Evolutionary conservation across 129 eudicot species (phyloP).

Genomic region (Scalesia atractyloides): DNA sequence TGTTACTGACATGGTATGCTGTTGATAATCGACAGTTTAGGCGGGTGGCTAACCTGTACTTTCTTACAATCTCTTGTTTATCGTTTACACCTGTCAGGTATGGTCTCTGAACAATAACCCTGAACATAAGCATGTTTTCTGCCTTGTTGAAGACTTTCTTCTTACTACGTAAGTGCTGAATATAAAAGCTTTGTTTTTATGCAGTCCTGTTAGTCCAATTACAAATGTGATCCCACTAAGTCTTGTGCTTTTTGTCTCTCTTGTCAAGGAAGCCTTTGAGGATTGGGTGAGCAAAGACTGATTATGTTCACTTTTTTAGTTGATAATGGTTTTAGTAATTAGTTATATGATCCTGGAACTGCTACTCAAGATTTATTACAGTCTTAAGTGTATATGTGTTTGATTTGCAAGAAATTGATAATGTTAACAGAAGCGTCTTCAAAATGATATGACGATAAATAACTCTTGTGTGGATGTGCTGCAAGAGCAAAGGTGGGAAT

Average conservation of each 20-base stretch:
- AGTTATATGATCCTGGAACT: conserved; percentile 6
- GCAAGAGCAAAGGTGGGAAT: conserved; percentile 76
- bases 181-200: conserved; percentile 35
- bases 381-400: neutral
- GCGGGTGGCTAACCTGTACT: conserved; percentile 97
- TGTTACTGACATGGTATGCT: conserved; percentile 25
- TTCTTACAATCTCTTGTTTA: conserved; percentile 87
- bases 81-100: conserved; percentile 98
- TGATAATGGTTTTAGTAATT: conserved; percentile 9
- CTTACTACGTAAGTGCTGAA: neutral
- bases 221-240: conserved; percentile 88
- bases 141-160: conserved; percentile 22
- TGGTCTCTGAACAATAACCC: conserved; percentile 25
- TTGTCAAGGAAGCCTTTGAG: conserved; percentile 96
- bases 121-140: conserved; percentile 13
- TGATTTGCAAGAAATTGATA: conserved; percentile 1
- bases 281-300: conserved; percentile 81
- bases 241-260: conserved; percentile 91
- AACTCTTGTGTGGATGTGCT: conserved; percentile 71
- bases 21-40: conserved; percentile 79
- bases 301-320: neutral
- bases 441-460: conserved; percentile 86
- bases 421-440: conserved; percentile 81
- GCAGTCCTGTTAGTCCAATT: conserved; percentile 98
- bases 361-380: neutral